These are phyloP conservation scores for Aspergillus novoparasiticus DNA, from an alignment of 2,329 filamentous ascomycete genomes.

Conservation along the genomic window DNA sequence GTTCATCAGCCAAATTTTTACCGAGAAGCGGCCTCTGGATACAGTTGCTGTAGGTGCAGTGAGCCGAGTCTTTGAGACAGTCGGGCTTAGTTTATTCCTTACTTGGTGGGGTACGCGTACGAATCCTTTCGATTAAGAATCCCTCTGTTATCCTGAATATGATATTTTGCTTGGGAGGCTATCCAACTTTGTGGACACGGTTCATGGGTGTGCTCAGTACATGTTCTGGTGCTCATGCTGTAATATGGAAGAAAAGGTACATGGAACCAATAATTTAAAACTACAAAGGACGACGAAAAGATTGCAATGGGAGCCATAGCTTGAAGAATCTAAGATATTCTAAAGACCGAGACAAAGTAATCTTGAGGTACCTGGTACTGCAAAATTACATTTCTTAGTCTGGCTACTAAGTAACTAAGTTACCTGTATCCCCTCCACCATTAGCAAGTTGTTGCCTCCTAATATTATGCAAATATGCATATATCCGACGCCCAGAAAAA, in stretches of 20 bases:
- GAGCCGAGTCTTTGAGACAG: conserved; percentile 86
- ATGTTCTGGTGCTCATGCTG: neutral
- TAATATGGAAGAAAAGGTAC: neutral
- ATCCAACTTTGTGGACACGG: neutral
- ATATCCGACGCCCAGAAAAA: neutral
- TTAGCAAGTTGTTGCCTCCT: neutral
- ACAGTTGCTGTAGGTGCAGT: conserved; percentile 83
- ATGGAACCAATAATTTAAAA: neutral
- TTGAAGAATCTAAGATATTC: neutral
- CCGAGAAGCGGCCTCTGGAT: conserved; percentile 90
- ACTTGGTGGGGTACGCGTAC: conserved; percentile 98
- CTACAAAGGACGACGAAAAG: neutral
- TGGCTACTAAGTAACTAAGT: neutral
- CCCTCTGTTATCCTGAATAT: neutral
- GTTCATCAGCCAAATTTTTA: conserved; percentile 84
- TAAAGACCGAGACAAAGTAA: neutral
- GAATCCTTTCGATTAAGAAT: conserved; percentile 78
- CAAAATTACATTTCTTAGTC: no score
- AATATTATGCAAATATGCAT: neutral
- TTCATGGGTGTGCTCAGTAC: neutral
- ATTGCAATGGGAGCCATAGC: neutral
- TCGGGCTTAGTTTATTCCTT: conserved; percentile 87
- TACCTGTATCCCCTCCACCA: neutral
- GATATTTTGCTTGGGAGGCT: neutral
- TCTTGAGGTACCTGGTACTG: no score